A percentile compares a stretch with the other conserved stretches of the same genome.
Evolutionary conservation across 768 basidiomycete genomes (phyloP).

Genomic region (Psilocybe sp.): DNA sequence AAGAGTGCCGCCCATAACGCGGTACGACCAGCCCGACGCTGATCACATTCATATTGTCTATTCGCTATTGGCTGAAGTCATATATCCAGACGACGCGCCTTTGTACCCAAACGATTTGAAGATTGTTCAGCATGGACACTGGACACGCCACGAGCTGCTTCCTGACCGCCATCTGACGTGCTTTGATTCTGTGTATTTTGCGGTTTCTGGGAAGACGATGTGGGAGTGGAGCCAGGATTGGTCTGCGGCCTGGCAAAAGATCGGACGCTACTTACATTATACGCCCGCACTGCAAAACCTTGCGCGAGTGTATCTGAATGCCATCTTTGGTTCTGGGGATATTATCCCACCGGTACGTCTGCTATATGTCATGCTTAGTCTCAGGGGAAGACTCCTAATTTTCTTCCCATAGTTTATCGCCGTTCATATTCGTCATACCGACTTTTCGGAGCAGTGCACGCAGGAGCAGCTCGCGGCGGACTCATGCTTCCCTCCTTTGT

Average conservation of each 20-base stretch:
- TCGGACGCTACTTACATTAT: conserved; percentile 36
- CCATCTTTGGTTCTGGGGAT: conserved; percentile 1
- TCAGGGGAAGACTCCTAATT: neutral
- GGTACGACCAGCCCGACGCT: too few species aligned
- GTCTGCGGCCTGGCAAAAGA: conserved; percentile 39
- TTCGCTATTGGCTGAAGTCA: too few species aligned
- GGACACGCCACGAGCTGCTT: too few species aligned
- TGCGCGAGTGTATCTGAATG: conserved; percentile 26
- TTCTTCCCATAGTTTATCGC: conserved; percentile 34
- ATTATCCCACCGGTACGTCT: conserved; percentile 6
- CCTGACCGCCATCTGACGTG: conserved; percentile 1
- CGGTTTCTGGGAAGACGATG: neutral
- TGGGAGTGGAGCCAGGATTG: conserved; percentile 22
- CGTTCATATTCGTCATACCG: conserved; percentile 45
- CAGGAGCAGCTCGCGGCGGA: conserved; percentile 14
- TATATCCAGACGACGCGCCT: too few species aligned
- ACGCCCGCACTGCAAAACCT: conserved; percentile 26
- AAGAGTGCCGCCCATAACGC: too few species aligned
- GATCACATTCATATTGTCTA: too few species aligned
- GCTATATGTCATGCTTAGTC: neutral
- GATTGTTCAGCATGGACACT: too few species aligned
- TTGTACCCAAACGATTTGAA: too few species aligned
- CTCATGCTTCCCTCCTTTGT: conserved; percentile 37
- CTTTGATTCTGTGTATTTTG: conserved; percentile 2
- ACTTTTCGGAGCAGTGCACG: conserved; percentile 35